Evolutionary conservation across 1,139 yeast species (phyloP).

Genomic region (Sugiyamaella sp.): DNA sequence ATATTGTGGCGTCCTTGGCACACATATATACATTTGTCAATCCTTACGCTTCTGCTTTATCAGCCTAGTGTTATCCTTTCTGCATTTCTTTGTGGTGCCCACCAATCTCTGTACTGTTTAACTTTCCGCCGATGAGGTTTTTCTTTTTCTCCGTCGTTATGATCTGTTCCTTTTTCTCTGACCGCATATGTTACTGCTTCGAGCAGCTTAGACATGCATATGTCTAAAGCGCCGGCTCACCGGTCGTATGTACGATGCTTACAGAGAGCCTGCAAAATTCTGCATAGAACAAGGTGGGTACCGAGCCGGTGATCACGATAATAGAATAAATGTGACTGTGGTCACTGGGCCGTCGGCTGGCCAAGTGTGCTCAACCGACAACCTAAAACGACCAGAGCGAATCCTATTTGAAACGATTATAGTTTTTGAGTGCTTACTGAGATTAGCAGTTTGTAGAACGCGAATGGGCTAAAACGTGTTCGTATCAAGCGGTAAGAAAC

Average conservation of each 20-base stretch:
- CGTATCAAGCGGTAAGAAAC: too few relatives aligned
- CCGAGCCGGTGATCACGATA: too few relatives aligned
- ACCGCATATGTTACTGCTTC: too few relatives aligned
- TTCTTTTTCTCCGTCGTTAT: conserved; percentile 7
- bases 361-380: too few relatives aligned
- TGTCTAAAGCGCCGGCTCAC: not conserved
- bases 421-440: not conserved
- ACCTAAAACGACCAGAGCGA: not conserved
- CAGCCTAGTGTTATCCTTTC: not conserved
- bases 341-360: too few relatives aligned
- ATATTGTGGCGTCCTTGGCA: conserved; percentile 11
- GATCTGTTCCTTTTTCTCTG: not conserved
- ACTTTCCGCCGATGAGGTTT: conserved; percentile 8
- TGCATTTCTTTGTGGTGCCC: conserved; percentile 6
- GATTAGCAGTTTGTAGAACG: not conserved
- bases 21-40: conserved; percentile 4
- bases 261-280: too few relatives aligned
- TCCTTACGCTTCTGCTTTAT: too few relatives aligned
- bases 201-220: too few relatives aligned
- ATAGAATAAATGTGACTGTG: too few relatives aligned
- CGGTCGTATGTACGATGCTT: not conserved
- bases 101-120: not conserved
- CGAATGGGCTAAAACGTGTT: not conserved
- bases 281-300: too few relatives aligned
- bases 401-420: not conserved